phyloP scores from a whole-genome alignment of 2,329 filamentous ascomycete genomes.

The Fusarium napiforme region DNA sequence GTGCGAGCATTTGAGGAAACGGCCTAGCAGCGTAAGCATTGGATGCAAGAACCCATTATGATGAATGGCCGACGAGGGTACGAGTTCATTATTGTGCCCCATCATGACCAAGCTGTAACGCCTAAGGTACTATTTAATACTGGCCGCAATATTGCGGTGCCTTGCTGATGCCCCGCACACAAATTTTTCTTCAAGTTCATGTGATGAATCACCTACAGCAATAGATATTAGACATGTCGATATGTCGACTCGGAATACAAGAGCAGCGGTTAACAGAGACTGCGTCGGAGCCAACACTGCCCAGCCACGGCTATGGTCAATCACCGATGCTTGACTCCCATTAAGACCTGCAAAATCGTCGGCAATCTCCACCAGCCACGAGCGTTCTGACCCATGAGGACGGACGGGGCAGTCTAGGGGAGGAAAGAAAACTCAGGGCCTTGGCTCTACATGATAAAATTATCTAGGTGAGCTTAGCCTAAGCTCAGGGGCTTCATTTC shows the following conservation, averaged over 20 bases:
- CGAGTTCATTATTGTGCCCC: slow-evolving; percentile 10
- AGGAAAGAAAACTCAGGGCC: too few relatives aligned
- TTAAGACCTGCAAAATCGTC: slow-evolving; percentile 23
- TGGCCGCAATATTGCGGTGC: slow-evolving; percentile 37
- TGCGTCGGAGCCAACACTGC: slow-evolving; percentile 12
- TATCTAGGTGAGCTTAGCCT: too few relatives aligned
- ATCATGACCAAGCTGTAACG: slow-evolving; percentile 24
- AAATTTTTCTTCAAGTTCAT: not conserved
- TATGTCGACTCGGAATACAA: not conserved
- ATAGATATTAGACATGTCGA: not conserved
- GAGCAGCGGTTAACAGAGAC: not conserved
- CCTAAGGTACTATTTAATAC: slow-evolving; percentile 3
- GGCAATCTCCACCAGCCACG: slow-evolving; percentile 37
- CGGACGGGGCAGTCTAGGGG: not conserved
- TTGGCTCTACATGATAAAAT: too few relatives aligned
- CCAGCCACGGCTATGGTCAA: slow-evolving; percentile 23
- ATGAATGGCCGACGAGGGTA: slow-evolving; percentile 25
- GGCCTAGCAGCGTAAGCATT: slow-evolving; percentile 6
- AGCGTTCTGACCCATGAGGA: slow-evolving; percentile 25
- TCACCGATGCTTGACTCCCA: slow-evolving; percentile 32
- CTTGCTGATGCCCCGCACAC: slow-evolving; percentile 24
- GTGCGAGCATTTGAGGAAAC: slow-evolving; percentile 7
- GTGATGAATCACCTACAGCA: not conserved
- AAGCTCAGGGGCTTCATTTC: too few relatives aligned
- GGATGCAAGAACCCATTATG: slow-evolving; percentile 10